Conservation (phyloP, 371 early-diverging fungal species). For the Mucor irregularis region DNA sequence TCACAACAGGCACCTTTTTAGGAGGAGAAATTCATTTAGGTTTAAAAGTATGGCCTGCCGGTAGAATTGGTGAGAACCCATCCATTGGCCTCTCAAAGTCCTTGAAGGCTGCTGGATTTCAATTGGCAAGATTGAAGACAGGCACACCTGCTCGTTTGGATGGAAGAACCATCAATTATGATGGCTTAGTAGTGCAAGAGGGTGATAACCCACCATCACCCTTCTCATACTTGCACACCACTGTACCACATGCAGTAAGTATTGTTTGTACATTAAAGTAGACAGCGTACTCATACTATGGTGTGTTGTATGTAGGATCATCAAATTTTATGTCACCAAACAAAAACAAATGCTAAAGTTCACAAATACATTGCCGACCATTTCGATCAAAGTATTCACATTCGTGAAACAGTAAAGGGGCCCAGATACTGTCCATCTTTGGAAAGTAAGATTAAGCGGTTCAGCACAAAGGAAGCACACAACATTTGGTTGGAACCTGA, state of each 20-base stretch:
- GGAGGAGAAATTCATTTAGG: slow-evolving; percentile 86
- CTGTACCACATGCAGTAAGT: slow-evolving; percentile 62
- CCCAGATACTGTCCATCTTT: slow-evolving; percentile 89
- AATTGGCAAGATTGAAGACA: slow-evolving; percentile 78
- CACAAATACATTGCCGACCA: slow-evolving; percentile 74
- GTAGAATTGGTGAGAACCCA: slow-evolving; percentile 77
- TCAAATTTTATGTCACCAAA: slow-evolving; percentile 80
- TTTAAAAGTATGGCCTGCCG: slow-evolving; percentile 74
- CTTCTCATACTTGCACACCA: slow-evolving; percentile 74
- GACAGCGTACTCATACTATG: background rate
- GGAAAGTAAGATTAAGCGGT: slow-evolving; percentile 81
- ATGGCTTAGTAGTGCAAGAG: slow-evolving; percentile 61
- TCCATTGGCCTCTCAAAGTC: slow-evolving; percentile 78
- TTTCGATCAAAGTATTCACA: slow-evolving; percentile 80
- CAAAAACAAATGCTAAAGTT: slow-evolving; percentile 68
- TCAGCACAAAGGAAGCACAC: slow-evolving; percentile 66
- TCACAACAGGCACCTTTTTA: slow-evolving; percentile 87
- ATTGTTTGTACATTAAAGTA: too few species aligned
- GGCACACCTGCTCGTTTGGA: slow-evolving; percentile 85
- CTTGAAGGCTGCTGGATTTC: slow-evolving; percentile 73
- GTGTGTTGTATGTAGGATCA: slow-evolving; percentile 35
- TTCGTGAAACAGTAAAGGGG: slow-evolving; percentile 81
- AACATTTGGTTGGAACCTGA: slow-evolving; percentile 87
- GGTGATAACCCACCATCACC: slow-evolving; percentile 79
- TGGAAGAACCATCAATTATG: slow-evolving; percentile 75